A percentile compares a stretch with the other conserved stretches of the same genome.
Evolutionary conservation across 1,284 basidiomycete genomes (phyloP).

Genomic region (Cutaneotrichosporon sp.): DNA sequence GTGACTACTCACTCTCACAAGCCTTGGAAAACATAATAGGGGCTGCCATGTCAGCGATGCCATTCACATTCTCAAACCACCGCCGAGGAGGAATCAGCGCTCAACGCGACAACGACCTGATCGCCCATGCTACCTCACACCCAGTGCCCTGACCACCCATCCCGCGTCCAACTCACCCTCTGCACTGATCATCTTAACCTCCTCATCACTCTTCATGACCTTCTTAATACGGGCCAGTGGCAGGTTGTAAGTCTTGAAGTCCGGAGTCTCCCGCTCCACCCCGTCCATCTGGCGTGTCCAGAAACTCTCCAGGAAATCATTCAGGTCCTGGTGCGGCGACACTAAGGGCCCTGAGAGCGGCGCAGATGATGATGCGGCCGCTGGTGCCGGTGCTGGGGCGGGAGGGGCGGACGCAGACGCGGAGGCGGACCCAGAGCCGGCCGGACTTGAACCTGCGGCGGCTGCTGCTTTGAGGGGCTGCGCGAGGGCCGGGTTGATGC

Average conservation of each 20-base stretch:
- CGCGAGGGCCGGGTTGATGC: constrained; percentile 26
- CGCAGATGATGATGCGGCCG: background rate
- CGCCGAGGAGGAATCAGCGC: no score
- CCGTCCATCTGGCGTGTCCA: constrained; percentile 48
- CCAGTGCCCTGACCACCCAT: background rate
- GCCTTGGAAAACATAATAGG: constrained; percentile 93
- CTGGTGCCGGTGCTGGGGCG: background rate
- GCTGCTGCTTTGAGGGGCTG: background rate
- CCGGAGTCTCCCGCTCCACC: constrained; percentile 42
- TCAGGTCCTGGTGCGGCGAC: constrained; percentile 42
- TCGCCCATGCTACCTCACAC: no score
- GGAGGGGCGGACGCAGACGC: background rate
- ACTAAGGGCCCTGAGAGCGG: constrained; percentile 29
- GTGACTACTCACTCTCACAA: constrained; percentile 85
- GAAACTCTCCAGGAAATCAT: constrained; percentile 44
- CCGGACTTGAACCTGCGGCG: background rate
- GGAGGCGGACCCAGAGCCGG: background rate
- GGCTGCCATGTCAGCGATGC: constrained; percentile 56
- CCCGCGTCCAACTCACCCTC: constrained; percentile 58
- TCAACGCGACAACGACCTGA: no score
- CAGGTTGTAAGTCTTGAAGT: constrained; percentile 43
- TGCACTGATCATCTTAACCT: constrained; percentile 96
- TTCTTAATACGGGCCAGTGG: constrained; percentile 85
- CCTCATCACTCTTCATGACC: constrained; percentile 96
- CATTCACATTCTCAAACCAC: no score